phyloP scores from a whole-genome alignment of 805 yeast genomes.

The Hyphopichia homilentoma region DNA sequence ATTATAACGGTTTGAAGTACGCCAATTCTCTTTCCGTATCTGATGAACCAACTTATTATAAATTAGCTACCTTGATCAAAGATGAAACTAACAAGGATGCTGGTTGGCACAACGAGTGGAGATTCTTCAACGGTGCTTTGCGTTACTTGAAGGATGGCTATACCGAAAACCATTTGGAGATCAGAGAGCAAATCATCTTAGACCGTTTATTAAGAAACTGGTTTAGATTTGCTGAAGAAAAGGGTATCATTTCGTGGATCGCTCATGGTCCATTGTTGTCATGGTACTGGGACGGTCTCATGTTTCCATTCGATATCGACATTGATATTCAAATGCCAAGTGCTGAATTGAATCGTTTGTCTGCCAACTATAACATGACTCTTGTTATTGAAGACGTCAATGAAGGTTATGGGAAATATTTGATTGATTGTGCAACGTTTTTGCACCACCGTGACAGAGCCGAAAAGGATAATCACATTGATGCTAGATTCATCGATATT shows the following conservation, averaged over 20 bases:
- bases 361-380: conserved; percentile 19
- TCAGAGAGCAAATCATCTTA: conserved; percentile 17
- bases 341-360: conserved; percentile 15
- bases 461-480: conserved; percentile 20
- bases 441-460: conserved; percentile 19
- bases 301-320: conserved; percentile 22
- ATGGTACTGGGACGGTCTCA: conserved; percentile 25
- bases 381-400: conserved; percentile 22
- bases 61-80: conserved; percentile 21
- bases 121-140: conserved; percentile 55
- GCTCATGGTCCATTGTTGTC: conserved; percentile 22
- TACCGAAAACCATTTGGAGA: conserved; percentile 18
- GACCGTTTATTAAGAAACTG: conserved; percentile 20
- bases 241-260: conserved; percentile 21
- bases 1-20: conserved; percentile 19
- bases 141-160: conserved; percentile 36
- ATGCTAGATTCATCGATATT: conserved; percentile 52
- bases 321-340: conserved; percentile 24
- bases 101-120: conserved; percentile 55
- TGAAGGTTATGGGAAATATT: conserved; percentile 18
- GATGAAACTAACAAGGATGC: conserved; percentile 32
- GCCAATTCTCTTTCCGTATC: conserved; percentile 10
- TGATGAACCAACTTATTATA: conserved; percentile 35
- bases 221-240: conserved; percentile 20
- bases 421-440: conserved; percentile 21